phyloP scores from a whole-genome alignment of 352 stramenopile genomes.

The Aphanomyces cochlioides region DNA sequence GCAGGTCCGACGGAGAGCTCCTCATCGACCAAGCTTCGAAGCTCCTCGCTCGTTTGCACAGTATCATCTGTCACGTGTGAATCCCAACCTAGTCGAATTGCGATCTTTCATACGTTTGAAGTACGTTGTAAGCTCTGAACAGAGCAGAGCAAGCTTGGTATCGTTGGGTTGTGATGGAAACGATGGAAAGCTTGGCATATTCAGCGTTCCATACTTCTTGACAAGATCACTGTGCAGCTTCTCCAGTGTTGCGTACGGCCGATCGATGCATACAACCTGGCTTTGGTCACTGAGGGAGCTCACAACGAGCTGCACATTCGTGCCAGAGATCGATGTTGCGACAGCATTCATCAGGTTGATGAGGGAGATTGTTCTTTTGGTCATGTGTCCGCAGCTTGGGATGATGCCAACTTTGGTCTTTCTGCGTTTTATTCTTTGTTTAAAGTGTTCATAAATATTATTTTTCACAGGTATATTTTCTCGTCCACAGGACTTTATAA shows the following conservation, averaged over 20 bases:
- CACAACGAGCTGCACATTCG: constrained; percentile 26
- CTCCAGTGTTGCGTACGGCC: constrained; percentile 16
- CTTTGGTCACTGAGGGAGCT: constrained; percentile 16
- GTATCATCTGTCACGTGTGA: neutral
- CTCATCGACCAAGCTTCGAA: constrained; percentile 8
- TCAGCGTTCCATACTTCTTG: neutral
- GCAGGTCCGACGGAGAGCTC: constrained; percentile 25
- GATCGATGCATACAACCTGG: constrained; percentile 26
- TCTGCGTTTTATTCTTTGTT: neutral
- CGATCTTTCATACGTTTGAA: constrained; percentile 13
- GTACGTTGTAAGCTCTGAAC: constrained; percentile 25
- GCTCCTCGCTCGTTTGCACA: constrained; percentile 17
- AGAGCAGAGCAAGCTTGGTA: constrained; percentile 21
- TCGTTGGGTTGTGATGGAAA: constrained; percentile 19
- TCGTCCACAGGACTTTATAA: too few relatives aligned
- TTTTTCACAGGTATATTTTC: constrained; percentile 1
- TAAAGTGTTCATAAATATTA: constrained; percentile 7
- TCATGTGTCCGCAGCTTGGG: neutral
- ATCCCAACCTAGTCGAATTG: neutral
- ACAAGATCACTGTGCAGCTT: constrained; percentile 19
- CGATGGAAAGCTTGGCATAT: constrained; percentile 25
- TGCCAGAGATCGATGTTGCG: constrained; percentile 25
- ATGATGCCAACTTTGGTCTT: neutral
- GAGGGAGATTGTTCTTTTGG: constrained; percentile 13
- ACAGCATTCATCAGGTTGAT: constrained; percentile 27